These are phyloP conservation scores for Trypanosoma boissoni DNA, from an alignment of 208 protist genomes.

Conservation along the genomic window DNA sequence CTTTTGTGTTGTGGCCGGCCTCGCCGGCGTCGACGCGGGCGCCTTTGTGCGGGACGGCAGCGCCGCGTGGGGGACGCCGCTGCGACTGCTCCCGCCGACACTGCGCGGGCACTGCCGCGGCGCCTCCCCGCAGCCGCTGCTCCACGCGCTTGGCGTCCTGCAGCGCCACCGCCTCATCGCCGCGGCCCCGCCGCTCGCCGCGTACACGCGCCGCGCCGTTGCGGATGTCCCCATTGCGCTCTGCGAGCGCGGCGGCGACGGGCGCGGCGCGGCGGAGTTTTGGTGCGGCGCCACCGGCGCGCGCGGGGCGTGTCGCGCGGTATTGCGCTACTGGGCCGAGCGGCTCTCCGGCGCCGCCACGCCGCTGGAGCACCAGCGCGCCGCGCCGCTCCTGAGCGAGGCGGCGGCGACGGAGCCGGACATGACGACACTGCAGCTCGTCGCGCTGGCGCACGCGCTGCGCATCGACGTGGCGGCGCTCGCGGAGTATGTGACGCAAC, in stretches of 20 bases:
- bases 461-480: slow-evolving; percentile 31
- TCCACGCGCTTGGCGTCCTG: slow-evolving; percentile 36
- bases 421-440: slow-evolving; percentile 30
- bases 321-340: slow-evolving; percentile 68
- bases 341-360: slow-evolving; percentile 15
- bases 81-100: slow-evolving; percentile 45
- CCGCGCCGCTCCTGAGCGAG: slow-evolving; percentile 20
- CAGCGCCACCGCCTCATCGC: slow-evolving; percentile 42
- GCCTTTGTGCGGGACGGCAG: slow-evolving; percentile 5
- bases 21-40: slow-evolving; percentile 50
- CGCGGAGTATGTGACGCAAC: slow-evolving; percentile 52
- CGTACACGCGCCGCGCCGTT: slow-evolving; percentile 23
- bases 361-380: not conserved
- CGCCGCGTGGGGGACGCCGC: slow-evolving; percentile 38
- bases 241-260: not conserved
- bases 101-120: slow-evolving; percentile 43
- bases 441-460: slow-evolving; percentile 40
- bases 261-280: not conserved
- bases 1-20: slow-evolving; percentile 75
- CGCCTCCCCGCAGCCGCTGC: slow-evolving; percentile 35
- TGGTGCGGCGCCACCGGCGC: slow-evolving; percentile 2
- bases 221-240: slow-evolving; percentile 24
- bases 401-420: slow-evolving; percentile 26
- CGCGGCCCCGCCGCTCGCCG: slow-evolving; percentile 19
- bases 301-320: slow-evolving; percentile 16